A percentile compares a stretch with the other conserved stretches of the same genome.
phyloP scores from a whole-genome alignment of 805 yeast genomes.

The Vanderwaltozyma polyspora region DNA sequence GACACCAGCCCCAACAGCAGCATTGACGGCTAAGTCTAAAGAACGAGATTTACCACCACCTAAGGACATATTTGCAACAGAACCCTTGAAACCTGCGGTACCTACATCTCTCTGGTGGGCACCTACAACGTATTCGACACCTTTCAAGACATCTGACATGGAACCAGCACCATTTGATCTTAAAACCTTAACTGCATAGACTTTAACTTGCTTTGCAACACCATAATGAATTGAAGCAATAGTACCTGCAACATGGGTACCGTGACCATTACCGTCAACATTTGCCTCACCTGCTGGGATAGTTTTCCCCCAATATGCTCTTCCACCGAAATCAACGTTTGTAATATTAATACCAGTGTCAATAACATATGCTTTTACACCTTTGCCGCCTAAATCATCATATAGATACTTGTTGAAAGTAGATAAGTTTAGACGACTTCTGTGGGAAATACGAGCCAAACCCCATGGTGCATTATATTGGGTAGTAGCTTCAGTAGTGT shows the following conservation, averaged over 20 bases:
- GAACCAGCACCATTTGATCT: slow-evolving; percentile 75
- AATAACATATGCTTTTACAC: slow-evolving; percentile 76
- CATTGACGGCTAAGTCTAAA: slow-evolving; percentile 77
- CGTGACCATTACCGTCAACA: slow-evolving; percentile 84
- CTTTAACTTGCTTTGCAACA: slow-evolving; percentile 68
- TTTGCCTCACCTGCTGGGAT: slow-evolving; percentile 62
- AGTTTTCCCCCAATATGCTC: slow-evolving; percentile 82
- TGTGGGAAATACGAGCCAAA: slow-evolving; percentile 78
- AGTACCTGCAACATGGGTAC: slow-evolving; percentile 96
- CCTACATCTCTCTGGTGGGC: neutral
- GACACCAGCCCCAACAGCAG: slow-evolving; percentile 79
- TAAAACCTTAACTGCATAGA: slow-evolving; percentile 78
- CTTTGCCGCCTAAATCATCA: slow-evolving; percentile 66
- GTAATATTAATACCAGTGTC: slow-evolving; percentile 78
- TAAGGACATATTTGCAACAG: slow-evolving; percentile 85
- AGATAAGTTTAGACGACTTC: slow-evolving; percentile 55
- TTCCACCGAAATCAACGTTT: slow-evolving; percentile 71
- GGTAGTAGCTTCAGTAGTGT: slow-evolving; percentile 48
- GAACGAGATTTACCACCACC: slow-evolving; percentile 91
- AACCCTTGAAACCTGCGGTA: slow-evolving; percentile 63
- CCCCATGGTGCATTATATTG: slow-evolving; percentile 94
- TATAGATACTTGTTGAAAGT: slow-evolving; percentile 64
- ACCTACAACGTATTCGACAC: slow-evolving; percentile 74
- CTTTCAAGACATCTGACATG: slow-evolving; percentile 75
- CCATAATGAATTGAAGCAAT: slow-evolving; percentile 74